Evolutionary conservation across 202 grass and related monocot genomes (phyloP), one percentile per base, ranked within the genome.

Genomic region (Digitaria exilis): DNA sequence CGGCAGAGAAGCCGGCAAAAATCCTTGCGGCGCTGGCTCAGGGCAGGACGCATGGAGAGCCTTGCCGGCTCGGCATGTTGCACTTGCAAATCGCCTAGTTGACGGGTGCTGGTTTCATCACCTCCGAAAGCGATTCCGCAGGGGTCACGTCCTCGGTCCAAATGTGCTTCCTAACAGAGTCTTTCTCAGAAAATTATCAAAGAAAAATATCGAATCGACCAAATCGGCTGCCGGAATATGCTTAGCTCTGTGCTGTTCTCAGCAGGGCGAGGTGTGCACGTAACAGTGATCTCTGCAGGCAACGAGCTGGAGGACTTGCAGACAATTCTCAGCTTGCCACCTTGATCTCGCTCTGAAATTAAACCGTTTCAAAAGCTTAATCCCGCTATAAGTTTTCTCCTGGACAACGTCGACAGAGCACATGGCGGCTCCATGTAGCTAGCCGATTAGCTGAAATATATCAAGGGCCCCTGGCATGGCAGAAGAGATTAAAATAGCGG

Each of bases 401-500:
- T 64, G 35, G 82, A 45, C 62, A 78, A 86, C 72, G 29, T n/a
- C 21, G 42, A 31, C 24, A 41, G 31, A 43, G 73, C 88, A 82
- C 78, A 78, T 86, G 78, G 45, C 78, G 54, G 26, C 17, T 73
- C 19, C 29, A 61, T 13, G 21, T 11, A 46, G 25, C 12, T 21
- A 1, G 21, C 51, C 0, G 54, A 50, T 76, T 26, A 51, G 28
- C 44, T 72, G 45, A 72, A 50, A 71, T 65, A n/a, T n/a, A 64
- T 52, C 59, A 37, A 35, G 15, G 77, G 2, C 21, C 45, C 21
- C 37, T 39, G 37, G 37, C 17, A 66, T 45, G 59, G 25, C 66
- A 32, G 22, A 51, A 61, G 41, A 72, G 70, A 28, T 37, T 50
- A 61, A 74, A 80, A 17, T 25, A 28, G 21, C 10, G 7, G 19